A percentile compares a stretch with the other conserved stretches of the same genome.
These are phyloP conservation scores for Kitagawia praeruptora DNA, from an alignment of 129 eudicot species.

Conservation along the genomic window DNA sequence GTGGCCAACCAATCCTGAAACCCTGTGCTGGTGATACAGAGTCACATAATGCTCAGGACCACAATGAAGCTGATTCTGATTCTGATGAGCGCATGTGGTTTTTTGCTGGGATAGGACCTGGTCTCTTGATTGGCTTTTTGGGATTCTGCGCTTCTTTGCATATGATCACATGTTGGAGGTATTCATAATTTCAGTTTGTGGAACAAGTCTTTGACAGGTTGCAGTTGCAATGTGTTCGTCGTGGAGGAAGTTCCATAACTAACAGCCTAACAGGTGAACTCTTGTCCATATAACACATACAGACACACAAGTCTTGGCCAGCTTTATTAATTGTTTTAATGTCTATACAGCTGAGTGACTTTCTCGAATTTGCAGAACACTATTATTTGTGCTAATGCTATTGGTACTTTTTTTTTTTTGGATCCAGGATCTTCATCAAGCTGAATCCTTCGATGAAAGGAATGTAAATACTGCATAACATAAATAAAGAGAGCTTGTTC, in stretches of 20 bases:
- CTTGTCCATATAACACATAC: background rate
- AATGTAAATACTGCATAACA: too few species aligned
- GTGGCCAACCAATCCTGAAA: background rate
- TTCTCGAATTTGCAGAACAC: too few species aligned
- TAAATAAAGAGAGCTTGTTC: too few species aligned
- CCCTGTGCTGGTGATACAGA: background rate
- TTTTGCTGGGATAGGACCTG: background rate
- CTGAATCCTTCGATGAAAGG: background rate
- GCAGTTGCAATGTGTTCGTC: background rate
- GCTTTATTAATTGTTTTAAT: too few species aligned
- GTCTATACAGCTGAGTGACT: too few species aligned
- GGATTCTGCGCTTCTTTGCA: background rate
- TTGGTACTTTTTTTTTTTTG: too few species aligned
- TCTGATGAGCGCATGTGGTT: background rate
- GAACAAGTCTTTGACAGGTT: background rate
- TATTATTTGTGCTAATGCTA: too few species aligned
- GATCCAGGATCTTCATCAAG: too few species aligned
- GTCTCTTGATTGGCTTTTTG: background rate
- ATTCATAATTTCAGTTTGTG: background rate
- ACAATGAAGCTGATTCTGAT: background rate
- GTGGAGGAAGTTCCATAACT: too few species aligned
- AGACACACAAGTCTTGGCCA: too few species aligned
- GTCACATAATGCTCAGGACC: accelerated
- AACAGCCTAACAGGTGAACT: background rate
- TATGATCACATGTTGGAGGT: background rate